Conservation (phyloP, 208 protist species). For the Kentomonas sorsogonicus region DNA sequence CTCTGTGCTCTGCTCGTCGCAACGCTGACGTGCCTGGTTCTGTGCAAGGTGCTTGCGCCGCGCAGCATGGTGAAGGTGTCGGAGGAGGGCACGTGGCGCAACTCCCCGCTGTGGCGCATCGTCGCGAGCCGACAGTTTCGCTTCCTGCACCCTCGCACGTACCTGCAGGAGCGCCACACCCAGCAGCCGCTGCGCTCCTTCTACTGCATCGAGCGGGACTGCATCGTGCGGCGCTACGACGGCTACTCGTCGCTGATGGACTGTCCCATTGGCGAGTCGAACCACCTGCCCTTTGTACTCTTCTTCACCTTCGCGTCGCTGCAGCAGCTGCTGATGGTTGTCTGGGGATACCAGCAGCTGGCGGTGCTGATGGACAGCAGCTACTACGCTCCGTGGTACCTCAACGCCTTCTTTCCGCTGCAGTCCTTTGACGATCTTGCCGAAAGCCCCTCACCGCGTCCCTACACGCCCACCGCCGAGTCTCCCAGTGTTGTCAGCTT, state of each 20-base stretch:
- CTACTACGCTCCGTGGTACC: slow-evolving; percentile 20
- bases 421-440: not conserved
- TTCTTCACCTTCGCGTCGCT: slow-evolving; percentile 39
- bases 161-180: slow-evolving; percentile 46
- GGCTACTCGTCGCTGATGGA: slow-evolving; percentile 65
- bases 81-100: slow-evolving; percentile 28
- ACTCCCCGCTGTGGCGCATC: slow-evolving; percentile 61
- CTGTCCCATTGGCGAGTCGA: slow-evolving; percentile 52
- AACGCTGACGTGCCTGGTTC: slow-evolving; percentile 19
- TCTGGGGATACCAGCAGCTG: slow-evolving; percentile 45
- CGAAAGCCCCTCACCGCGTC: slow-evolving; percentile 2
- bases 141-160: slow-evolving; percentile 64
- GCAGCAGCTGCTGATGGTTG: slow-evolving; percentile 39
- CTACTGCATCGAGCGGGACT: slow-evolving; percentile 71
- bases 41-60: slow-evolving; percentile 40
- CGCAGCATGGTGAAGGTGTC: slow-evolving; percentile 20
- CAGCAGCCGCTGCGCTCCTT: slow-evolving; percentile 68
- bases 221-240: slow-evolving; percentile 63
- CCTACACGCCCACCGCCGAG: not conserved
- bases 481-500: slow-evolving; percentile 19
- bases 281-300: slow-evolving; percentile 59
- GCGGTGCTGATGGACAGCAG: slow-evolving; percentile 16
- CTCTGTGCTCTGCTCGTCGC: slow-evolving; percentile 24
- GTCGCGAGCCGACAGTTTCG: slow-evolving; percentile 34
- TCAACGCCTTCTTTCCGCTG: slow-evolving; percentile 21